These are phyloP conservation scores for Phytophthora macrochlamydospora DNA, from an alignment of 352 stramenopile species.

Conservation along the genomic window DNA sequence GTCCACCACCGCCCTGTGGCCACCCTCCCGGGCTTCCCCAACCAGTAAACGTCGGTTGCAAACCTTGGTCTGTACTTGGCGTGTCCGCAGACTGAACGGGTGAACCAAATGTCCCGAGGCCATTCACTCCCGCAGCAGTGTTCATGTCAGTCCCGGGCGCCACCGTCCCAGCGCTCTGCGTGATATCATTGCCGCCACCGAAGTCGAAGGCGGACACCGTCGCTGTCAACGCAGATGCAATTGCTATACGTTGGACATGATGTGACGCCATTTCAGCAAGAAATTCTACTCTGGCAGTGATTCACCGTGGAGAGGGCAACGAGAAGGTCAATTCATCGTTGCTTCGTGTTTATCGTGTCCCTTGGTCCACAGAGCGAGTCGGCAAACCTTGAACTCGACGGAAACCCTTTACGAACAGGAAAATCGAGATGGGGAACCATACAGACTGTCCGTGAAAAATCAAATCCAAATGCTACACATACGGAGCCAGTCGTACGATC, in stretches of 20 bases:
- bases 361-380: neutral
- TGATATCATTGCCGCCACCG: neutral
- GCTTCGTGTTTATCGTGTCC: neutral
- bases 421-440: neutral
- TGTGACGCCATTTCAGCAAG: neutral
- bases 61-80: neutral
- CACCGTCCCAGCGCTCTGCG: neutral
- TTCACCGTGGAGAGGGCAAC: neutral
- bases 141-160: neutral
- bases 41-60: too few relatives aligned
- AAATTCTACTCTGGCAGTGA: neutral
- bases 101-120: neutral
- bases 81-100: neutral
- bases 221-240: neutral
- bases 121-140: neutral
- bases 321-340: neutral
- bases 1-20: neutral
- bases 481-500: neutral
- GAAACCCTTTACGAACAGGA: neutral
- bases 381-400: neutral
- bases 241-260: neutral
- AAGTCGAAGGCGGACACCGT: slow-evolving; percentile 3
- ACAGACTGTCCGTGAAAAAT: neutral
- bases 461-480: neutral
- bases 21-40: too few relatives aligned